Evolutionary conservation across 257 asterid species (phyloP), one percentile per base, ranked within the genome.

Genomic region (Solanum sparsipilum): DNA sequence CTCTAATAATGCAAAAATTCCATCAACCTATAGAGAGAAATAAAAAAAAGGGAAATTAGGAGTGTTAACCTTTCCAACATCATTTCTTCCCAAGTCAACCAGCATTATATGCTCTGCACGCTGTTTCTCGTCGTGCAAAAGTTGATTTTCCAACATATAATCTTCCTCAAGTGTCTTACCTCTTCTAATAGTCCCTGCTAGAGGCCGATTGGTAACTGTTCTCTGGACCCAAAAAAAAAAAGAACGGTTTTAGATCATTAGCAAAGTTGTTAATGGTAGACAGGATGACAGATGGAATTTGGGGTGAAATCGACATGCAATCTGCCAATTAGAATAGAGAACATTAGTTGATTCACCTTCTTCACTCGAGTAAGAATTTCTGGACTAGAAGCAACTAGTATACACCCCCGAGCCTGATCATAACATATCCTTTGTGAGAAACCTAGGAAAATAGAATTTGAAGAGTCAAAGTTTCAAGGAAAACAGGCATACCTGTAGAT

Each of bases 21-120:
- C 32, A 85, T 70, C 23, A 68, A 67, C 52, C 68, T 68, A 36
- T 38, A 12, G 58, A 27, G n/a, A 46, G 12, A 86, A 44, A 60
- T 31, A 20, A 39, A 31, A 56, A 46, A 32, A 71, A 72, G 56
- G 44, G 35, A 46, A 27, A 72, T 72, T 82, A 21, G 75, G 86
- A 84, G 75, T 72, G 56, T 25, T 20, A 90, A 97, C 99, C 99
- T 96, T 96, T 91, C 99, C 99, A 38, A 97, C 99, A 91, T 97
- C 99, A 89, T 97, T 96, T 89, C 99, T 94, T 87, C 99, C 99
- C 93, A 97, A 93, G 92, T 97, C 99, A 89, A 97, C 99, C 89
- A 97, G 94, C 99, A 97, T 97, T 90, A 95, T 95, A 92, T 97
- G 99, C 90, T 97, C 99, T 7, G 99, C 99, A 88, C 98, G 92